A percentile compares a stretch with the other conserved stretches of the same genome.
Conservation (phyloP, 140 eudicot species). For the Erigeron philadelphicus region DNA sequence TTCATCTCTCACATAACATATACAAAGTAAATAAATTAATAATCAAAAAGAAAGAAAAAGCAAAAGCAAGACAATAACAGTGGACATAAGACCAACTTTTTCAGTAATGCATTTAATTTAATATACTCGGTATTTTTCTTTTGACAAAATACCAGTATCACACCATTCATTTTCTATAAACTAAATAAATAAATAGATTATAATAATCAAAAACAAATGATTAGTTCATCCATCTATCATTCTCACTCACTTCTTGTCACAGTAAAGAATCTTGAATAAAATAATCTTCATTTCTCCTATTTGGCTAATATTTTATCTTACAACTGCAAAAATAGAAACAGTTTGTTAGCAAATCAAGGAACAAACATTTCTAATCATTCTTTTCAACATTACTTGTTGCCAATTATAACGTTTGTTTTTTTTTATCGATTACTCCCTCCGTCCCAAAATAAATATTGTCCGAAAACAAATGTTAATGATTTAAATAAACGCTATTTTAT, state of each 20-base stretch:
- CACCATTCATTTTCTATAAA: conserved; percentile 1
- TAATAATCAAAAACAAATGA: conserved; percentile 14
- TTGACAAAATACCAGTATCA: background rate
- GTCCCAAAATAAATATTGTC: no score
- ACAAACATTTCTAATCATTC: conserved; percentile 1
- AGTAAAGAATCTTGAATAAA: conserved; percentile 22
- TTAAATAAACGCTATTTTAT: background rate
- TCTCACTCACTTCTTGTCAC: conserved; percentile 24
- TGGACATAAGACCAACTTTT: conserved; percentile 17
- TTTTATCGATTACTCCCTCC: no score
- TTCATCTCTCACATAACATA: conserved; percentile 11
- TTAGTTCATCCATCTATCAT: conserved; percentile 14
- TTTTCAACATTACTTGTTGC: background rate
- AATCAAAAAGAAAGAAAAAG: conserved; percentile 13
- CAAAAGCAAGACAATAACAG: conserved; percentile 19
- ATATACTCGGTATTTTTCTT: no score
- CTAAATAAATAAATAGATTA: background rate
- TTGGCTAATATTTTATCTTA: background rate
- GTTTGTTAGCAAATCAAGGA: conserved; percentile 14
- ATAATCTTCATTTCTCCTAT: conserved; percentile 18
- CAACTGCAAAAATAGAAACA: conserved; percentile 5
- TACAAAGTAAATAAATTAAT: no score
- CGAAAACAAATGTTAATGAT: background rate
- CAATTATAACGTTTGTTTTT: background rate
- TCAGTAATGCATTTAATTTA: background rate